Evolutionary conservation across 352 stramenopile species (phyloP).

Genomic region (Pythium apleroticum): DNA sequence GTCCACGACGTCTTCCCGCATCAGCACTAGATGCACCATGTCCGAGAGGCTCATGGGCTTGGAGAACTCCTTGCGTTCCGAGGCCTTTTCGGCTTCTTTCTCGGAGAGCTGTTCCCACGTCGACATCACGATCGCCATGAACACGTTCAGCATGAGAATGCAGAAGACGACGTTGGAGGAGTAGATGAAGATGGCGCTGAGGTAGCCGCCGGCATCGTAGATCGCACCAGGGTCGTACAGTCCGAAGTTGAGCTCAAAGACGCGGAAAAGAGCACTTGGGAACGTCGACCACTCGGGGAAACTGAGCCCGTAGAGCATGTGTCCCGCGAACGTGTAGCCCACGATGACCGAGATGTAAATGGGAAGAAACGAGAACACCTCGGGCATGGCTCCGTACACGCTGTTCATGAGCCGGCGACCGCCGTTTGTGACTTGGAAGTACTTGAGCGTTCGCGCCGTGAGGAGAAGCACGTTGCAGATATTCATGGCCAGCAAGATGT

Average conservation of each 20-base stretch:
- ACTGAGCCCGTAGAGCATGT: constrained; percentile 68
- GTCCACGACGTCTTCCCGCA: constrained; percentile 64
- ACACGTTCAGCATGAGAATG: constrained; percentile 79
- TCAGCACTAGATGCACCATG: constrained; percentile 47
- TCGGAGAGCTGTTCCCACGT: constrained; percentile 63
- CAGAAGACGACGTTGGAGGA: constrained; percentile 66
- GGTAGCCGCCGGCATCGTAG: constrained; percentile 59
- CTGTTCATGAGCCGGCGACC: constrained; percentile 61
- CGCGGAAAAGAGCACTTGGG: constrained; percentile 53
- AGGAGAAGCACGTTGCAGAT: constrained; percentile 67
- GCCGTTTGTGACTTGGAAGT: constrained; percentile 71
- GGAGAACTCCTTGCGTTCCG: constrained; percentile 49
- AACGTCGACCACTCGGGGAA: constrained; percentile 69
- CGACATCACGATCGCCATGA: constrained; percentile 79
- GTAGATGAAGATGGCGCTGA: constrained; percentile 74
- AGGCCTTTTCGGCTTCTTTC: constrained; percentile 46
- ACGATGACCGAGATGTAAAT: constrained; percentile 67
- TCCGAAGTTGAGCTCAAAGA: constrained; percentile 76
- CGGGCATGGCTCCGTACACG: constrained; percentile 72
- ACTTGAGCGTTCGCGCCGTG: constrained; percentile 64
- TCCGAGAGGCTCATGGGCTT: constrained; percentile 40
- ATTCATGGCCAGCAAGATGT: constrained; percentile 61
- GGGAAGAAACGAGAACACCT: constrained; percentile 65
- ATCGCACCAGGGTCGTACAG: constrained; percentile 68
- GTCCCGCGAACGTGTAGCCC: constrained; percentile 67